Base-by-base conservation (phyloP, 1,284 basidiomycete genomes). In the Coniophora puteana region DNA sequence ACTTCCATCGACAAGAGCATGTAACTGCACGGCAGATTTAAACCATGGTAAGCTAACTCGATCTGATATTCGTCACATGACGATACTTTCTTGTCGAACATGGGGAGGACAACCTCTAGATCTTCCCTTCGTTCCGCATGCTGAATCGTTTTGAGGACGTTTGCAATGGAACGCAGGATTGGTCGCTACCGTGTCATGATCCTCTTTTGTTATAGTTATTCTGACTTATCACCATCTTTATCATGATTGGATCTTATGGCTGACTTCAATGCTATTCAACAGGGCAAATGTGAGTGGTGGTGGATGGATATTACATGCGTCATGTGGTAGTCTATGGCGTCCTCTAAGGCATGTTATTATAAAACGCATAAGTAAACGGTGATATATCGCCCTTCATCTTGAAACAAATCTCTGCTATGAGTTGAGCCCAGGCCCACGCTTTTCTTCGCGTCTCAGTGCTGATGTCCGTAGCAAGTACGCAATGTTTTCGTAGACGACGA, bases 401-500 rank as follows among this genome's bases (percentile, higher is more conserved):
- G n/a, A n/a, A n/a, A n/a, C n/a, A 27, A 10, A 27, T 27, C 26
- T 27, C 10, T n/a, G 26, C 26, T 27, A 27, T 10, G n/a, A 10
- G 10, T n/a, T 10, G n/a, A 27, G 26, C n/a, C 26, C 10, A 27
- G 10, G 26, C 26, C 26, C 10, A 10, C 26, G n/a, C n/a, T 5
- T 48, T 18, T 16, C 49, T 43, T 50, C 48, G 12, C 45, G 52
- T 32, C 61, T 68, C 21, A 67, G 67, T 33, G 83, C 86, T 7
- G 72, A 72, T 8, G 74, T 76, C 51, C 85, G 71, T 44, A 93
- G 69, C 21, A 88, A 59, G 90, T 89, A 93, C 0, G 89, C 89
- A 38, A 95, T 60, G 55, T 98, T 97, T 64, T 98, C 96, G 60
- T 98, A 99, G 14, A 97, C 93, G 27, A 99, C 95, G 57, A 99